Base-by-base conservation (phyloP, 495 filamentous ascomycete species). In the Terfezia boudieri region DNA sequence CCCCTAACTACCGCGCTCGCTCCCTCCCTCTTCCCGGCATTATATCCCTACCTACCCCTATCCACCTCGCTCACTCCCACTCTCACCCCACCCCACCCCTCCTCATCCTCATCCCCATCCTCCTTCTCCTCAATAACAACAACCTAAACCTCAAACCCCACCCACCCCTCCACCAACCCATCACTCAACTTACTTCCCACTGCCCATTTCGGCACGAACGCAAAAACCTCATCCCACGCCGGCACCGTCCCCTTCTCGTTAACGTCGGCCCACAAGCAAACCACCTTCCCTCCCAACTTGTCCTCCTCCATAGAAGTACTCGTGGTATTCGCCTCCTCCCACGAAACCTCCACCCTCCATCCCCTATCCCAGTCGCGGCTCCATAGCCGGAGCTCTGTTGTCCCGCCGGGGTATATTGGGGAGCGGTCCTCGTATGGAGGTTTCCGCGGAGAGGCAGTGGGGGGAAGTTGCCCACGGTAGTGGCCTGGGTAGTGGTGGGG, bases 211-310 rank as follows among this genome's bases (percentile, higher is more conserved):
- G 90, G 90, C 55, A 73, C 71, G 69, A 78, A 95, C 66, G 78
- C 73, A 53, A 73, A 69, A 17, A 81, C 76, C 68, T 98, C 90
- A 59, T 90, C 84, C 36, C 90, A 73, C 12, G 90, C 90, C 0
- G 90, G 86, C 51, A 98, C 89, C 8, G 72, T 68, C 3, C 79
- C 81, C 36, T 51, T 36, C 9, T 68, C 70, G 58, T 93, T 94
- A 35, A 75, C 78, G 69, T 96, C 90, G 59, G 79, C 84, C 90
- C 90, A 98, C 14, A 84, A 66, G 70, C 89, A 96, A 9, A 82
- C 73, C 4, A 87, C 77, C 49, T 70, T 72, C 0, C 87, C 88
- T 56, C 76, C 74, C 51, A 89, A 12, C 10, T 49, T 23, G 5
- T 59, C 53, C 4, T 46, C 41, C 41, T 46, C 41, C 41, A 9